A percentile compares a stretch with the other conserved stretches of the same genome.
These are phyloP conservation scores for Hyaloperonospora brassicae DNA, from an alignment of 352 stramenopile species.

Conservation along the genomic window DNA sequence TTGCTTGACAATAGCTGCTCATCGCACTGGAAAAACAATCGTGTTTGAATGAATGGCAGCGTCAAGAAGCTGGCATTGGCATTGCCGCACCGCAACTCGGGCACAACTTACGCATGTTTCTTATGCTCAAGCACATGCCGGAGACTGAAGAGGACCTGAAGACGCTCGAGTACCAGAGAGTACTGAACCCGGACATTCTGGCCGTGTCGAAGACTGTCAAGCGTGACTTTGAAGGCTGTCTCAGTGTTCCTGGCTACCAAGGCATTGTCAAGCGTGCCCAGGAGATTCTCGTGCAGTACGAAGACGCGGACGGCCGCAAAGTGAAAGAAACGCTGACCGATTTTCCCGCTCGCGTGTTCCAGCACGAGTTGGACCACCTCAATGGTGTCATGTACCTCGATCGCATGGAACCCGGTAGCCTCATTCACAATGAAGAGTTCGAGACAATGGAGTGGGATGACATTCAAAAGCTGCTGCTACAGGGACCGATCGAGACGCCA, in stretches of 20 bases:
- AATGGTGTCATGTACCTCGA: conserved; percentile 74
- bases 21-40: neutral
- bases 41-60: conserved; percentile 26
- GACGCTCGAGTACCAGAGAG: conserved; percentile 56
- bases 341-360: conserved; percentile 78
- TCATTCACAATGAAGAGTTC: conserved; percentile 84
- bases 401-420: conserved; percentile 48
- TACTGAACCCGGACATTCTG: conserved; percentile 74
- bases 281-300: conserved; percentile 62
- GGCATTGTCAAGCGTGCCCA: conserved; percentile 54
- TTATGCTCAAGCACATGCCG: conserved; percentile 70
- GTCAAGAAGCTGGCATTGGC: conserved; percentile 56
- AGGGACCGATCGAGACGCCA: conserved; percentile 16
- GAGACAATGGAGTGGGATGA: conserved; percentile 49
- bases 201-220: conserved; percentile 36
- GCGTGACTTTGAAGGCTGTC: conserved; percentile 80
- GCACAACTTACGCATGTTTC: conserved; percentile 71
- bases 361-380: conserved; percentile 78
- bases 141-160: conserved; percentile 47
- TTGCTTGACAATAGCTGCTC: neutral
- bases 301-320: conserved; percentile 39
- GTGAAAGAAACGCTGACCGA: conserved; percentile 53
- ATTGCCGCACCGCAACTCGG: conserved; percentile 72
- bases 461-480: conserved; percentile 51
- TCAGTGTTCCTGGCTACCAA: conserved; percentile 78